These are phyloP conservation scores for Chaetomiaceae sp. DNA, from an alignment of 2,329 filamentous ascomycete genomes.

Conservation along the genomic window DNA sequence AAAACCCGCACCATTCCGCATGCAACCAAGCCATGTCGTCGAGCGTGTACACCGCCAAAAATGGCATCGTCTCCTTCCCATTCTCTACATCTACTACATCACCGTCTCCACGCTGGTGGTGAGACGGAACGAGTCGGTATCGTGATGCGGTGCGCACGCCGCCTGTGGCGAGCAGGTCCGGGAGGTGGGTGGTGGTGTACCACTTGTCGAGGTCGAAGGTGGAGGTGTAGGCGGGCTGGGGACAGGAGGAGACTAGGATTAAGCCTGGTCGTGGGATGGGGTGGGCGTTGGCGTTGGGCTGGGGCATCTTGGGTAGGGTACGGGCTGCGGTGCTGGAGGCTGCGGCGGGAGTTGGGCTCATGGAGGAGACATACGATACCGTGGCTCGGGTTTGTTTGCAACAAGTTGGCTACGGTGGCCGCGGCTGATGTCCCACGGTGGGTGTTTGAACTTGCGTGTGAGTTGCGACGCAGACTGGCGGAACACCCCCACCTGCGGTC, in stretches of 20 bases:
- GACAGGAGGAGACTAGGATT: neutral
- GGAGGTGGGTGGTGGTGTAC: constrained; percentile 5
- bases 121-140: neutral
- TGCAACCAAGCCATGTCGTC: constrained; percentile 5
- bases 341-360: too few species aligned
- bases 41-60: constrained; percentile 4
- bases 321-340: too few species aligned
- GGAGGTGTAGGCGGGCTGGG: neutral
- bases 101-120: neutral
- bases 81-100: neutral
- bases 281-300: neutral
- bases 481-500: too few species aligned
- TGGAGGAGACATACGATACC: too few species aligned
- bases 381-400: neutral
- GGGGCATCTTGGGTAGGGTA: too few species aligned
- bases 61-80: neutral
- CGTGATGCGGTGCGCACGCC: neutral
- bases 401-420: neutral
- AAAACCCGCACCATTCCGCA: constrained; percentile 5
- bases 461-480: too few species aligned
- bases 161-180: constrained; percentile 2
- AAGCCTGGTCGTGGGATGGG: neutral
- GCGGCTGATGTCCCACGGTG: too few species aligned
- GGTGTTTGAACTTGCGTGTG: too few species aligned
- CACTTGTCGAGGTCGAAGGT: neutral